Evolutionary conservation across 2,329 filamentous ascomycete genomes (phyloP).

Genomic region (Paecilomyces formosus): DNA sequence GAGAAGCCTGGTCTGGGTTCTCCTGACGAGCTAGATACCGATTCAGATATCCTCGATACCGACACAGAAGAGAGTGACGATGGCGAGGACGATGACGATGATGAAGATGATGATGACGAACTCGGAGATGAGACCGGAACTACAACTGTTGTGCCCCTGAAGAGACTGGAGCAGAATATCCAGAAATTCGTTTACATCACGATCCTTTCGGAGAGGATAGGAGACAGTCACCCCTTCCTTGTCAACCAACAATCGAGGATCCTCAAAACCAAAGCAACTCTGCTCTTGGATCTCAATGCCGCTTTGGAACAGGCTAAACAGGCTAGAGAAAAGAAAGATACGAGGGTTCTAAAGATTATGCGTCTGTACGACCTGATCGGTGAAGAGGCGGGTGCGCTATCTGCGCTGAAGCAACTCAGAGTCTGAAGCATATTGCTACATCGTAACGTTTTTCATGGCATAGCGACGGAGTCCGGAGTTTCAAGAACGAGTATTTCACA

Average conservation of each 20-base stretch:
- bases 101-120: slow-evolving; percentile 29
- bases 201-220: slow-evolving; percentile 44
- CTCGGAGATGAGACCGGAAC: slow-evolving; percentile 29
- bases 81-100: slow-evolving; percentile 31
- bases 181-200: slow-evolving; percentile 52
- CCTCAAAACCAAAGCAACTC: slow-evolving; percentile 51
- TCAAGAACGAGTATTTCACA: slow-evolving; percentile 15
- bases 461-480: slow-evolving; percentile 40
- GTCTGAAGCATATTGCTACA: slow-evolving; percentile 14
- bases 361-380: slow-evolving; percentile 56
- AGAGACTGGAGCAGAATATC: slow-evolving; percentile 48
- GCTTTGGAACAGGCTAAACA: slow-evolving; percentile 52
- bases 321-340: slow-evolving; percentile 25
- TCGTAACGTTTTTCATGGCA: slow-evolving; percentile 21
- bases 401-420: slow-evolving; percentile 43
- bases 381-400: slow-evolving; percentile 52
- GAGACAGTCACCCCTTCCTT: slow-evolving; percentile 56
- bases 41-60: slow-evolving; percentile 27
- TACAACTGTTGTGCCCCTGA: slow-evolving; percentile 25
- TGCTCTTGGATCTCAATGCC: slow-evolving; percentile 58
- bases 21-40: slow-evolving; percentile 19
- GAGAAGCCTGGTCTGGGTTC: slow-evolving; percentile 7
- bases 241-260: slow-evolving; percentile 49
- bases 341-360: slow-evolving; percentile 47
- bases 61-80: slow-evolving; percentile 28